Percentiles rank a stretch among this genome's conserved stretches.
These are phyloP conservation scores for Volvox reticuliferus DNA, from an alignment of 139 green algal genomes.

Conservation along the genomic window DNA sequence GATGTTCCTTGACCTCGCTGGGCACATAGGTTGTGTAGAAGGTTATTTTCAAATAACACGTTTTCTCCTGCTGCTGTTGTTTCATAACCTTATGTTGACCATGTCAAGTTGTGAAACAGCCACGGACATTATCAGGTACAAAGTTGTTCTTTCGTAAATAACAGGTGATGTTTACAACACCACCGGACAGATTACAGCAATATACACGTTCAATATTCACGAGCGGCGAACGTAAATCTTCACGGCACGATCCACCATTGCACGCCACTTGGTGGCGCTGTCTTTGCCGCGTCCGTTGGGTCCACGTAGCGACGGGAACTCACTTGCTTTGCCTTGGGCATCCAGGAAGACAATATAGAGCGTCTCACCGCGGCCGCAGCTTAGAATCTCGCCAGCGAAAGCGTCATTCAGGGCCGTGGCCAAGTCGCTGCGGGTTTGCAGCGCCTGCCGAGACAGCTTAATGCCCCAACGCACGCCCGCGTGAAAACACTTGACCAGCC, in stretches of 20 bases:
- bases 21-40: no score
- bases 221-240: slow-evolving; percentile 62
- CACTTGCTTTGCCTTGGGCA: slow-evolving; percentile 36
- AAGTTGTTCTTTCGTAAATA: no score
- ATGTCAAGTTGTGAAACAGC: no score
- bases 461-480: slow-evolving; percentile 76
- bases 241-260: slow-evolving; percentile 50
- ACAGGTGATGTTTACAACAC: no score
- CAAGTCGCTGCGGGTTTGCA: slow-evolving; percentile 64
- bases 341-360: slow-evolving; percentile 72
- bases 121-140: no score
- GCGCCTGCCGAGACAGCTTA: slow-evolving; percentile 52
- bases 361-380: slow-evolving; percentile 60
- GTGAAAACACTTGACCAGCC: slow-evolving; percentile 77
- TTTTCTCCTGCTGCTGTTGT: no score
- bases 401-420: slow-evolving; percentile 69
- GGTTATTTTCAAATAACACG: no score
- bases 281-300: slow-evolving; percentile 43
- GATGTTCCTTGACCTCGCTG: no score
- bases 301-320: slow-evolving; percentile 54
- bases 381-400: slow-evolving; percentile 69
- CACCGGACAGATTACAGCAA: no score
- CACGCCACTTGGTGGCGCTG: slow-evolving; percentile 54
- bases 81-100: no score
- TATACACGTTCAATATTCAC: neutral